Conservation (phyloP, 495 filamentous ascomycete genomes). For the Trichoderma erinaceum region DNA sequence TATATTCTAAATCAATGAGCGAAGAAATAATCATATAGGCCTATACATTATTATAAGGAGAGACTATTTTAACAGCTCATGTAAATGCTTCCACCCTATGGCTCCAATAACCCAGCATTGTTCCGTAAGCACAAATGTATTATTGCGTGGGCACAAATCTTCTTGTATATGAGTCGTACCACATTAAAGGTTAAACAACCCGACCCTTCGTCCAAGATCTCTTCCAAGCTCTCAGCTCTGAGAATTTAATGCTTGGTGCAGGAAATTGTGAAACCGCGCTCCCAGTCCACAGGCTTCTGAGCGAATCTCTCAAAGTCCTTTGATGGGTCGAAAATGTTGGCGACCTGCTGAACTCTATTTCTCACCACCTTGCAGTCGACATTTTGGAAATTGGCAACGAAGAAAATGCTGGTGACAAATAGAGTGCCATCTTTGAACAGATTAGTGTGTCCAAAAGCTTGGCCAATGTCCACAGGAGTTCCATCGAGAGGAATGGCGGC, state of each 20-base stretch:
- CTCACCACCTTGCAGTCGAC: not conserved
- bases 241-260: not conserved
- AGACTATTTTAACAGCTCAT: too few species aligned
- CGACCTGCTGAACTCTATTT: not conserved
- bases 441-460: not conserved
- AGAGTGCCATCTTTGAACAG: not conserved
- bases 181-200: not conserved
- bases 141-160: too few species aligned
- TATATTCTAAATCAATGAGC: too few species aligned
- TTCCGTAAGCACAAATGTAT: too few species aligned
- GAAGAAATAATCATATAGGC: too few species aligned
- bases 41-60: too few species aligned
- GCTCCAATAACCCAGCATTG: too few species aligned
- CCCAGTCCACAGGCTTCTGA: slow-evolving; percentile 8
- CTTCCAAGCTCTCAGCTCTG: not conserved
- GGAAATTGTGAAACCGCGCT: not conserved
- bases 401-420: not conserved
- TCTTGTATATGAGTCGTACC: not conserved
- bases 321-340: not conserved
- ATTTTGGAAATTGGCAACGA: slow-evolving; percentile 4
- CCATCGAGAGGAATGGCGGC: slow-evolving; percentile 1
- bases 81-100: too few species aligned
- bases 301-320: not conserved
- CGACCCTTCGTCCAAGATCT: not conserved
- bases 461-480: not conserved